These are phyloP conservation scores for Phytophthora aleatoria DNA, from an alignment of 352 stramenopile species.

Conservation along the genomic window DNA sequence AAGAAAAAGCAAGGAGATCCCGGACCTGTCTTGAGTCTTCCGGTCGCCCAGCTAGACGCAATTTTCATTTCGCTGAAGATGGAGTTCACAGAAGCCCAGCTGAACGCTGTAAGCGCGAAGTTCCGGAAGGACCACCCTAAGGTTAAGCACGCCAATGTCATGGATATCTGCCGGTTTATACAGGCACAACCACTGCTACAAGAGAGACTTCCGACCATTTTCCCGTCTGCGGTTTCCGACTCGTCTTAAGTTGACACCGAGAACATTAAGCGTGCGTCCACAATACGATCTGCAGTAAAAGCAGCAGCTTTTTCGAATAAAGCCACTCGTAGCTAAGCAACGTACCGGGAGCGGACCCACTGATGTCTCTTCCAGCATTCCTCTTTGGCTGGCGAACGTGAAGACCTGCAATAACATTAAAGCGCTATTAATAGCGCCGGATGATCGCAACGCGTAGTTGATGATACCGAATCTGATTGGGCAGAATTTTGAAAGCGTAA, in stretches of 20 bases:
- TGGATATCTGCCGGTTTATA: conserved; percentile 65
- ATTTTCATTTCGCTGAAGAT: conserved; percentile 49
- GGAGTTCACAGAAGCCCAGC: conserved; percentile 36
- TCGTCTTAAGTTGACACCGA: background rate
- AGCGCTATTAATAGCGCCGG: too few relatives aligned
- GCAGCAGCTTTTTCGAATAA: too few relatives aligned
- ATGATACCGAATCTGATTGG: background rate
- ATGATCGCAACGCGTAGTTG: background rate
- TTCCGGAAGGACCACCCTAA: conserved; percentile 50
- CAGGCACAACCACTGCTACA: conserved; percentile 42
- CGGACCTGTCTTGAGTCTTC: conserved; percentile 44
- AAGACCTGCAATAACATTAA: too few relatives aligned
- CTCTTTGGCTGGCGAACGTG: too few relatives aligned
- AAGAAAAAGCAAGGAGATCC: conserved; percentile 32
- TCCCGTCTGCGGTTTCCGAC: conserved; percentile 3
- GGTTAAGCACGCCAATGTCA: conserved; percentile 58
- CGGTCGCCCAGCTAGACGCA: conserved; percentile 43
- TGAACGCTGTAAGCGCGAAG: conserved; percentile 25
- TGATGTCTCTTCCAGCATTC: too few relatives aligned
- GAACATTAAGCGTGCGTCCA: too few relatives aligned
- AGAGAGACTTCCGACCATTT: conserved; percentile 19
- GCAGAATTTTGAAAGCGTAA: background rate
- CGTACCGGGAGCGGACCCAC: too few relatives aligned
- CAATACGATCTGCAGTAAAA: too few relatives aligned
- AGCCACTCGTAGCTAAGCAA: too few relatives aligned